Evolutionary conservation across 192 early-diverging fungal genomes (phyloP), one percentile per base, ranked within the genome.

Genomic region (Geranomyces variabilis): DNA sequence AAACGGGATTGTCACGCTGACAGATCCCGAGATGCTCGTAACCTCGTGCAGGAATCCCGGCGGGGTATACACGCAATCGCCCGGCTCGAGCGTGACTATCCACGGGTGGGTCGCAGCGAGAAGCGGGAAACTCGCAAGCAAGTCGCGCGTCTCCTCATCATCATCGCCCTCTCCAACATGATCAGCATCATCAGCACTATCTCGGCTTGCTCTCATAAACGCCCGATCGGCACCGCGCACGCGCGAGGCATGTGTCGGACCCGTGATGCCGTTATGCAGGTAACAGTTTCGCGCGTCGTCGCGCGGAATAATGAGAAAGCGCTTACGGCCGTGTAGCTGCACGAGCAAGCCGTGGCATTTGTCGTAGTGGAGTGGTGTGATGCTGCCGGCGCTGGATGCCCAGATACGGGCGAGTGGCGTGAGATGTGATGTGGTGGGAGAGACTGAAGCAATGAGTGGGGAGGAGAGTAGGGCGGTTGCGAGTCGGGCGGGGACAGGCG

Each of bases 11-110:
- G 84, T 86, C 48, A 86, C 69, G 43, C 79, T 81, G 22, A 86
- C 57, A 34, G 77, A 78, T 22, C 73, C 75, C 17, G 74, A 72
- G 15, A 81, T 62, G 47, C 81, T 86, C 12, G 80, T 81, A 0
- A 86, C 84, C 63, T 86, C 84, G 65, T 86, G 84, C 77, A 79
- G 80, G 61, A 76, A 86, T 4, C 84, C 84, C 13, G 80, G 81
- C 22, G 84, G 84, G 1, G 84, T 86, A 61, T 86, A 86, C 43
- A 86, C n/a, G 1, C 74, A 70, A 77, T 86, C 84, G 2, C 84
- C 84, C 0, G 84, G 81, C 22, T 75, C 77, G 46, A 86, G 47
- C 63, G 77, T 76, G 4, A 83, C 61, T 2, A 79, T 67, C 66
- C 70, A 83, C 12, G 81, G 79, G 8, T 65, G 66, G 0, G 81